phyloP scores from a whole-genome alignment of 1,139 yeast genomes.

The Blastobotrys petasosporus region DNA sequence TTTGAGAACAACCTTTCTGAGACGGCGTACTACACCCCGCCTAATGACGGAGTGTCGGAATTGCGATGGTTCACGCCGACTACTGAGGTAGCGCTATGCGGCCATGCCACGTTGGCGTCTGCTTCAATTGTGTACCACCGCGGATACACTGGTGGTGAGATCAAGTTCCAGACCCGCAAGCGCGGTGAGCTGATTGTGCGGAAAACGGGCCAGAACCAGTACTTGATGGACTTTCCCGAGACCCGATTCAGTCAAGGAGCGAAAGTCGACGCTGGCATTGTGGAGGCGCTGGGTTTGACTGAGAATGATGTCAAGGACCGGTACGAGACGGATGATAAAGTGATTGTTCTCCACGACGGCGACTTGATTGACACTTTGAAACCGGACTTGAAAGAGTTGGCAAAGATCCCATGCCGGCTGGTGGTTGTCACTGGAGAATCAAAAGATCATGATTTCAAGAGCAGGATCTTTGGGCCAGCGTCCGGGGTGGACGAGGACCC shows the following conservation, averaged over 20 bases:
- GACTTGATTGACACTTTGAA: neutral
- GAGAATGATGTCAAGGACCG: neutral
- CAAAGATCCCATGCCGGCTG: neutral
- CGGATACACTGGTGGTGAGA: neutral
- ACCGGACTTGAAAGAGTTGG: neutral
- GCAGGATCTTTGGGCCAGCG: conserved; percentile 5
- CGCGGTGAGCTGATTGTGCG: conserved; percentile 1
- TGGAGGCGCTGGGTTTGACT: conserved; percentile 1
- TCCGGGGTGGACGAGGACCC: conserved; percentile 9
- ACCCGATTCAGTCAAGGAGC: neutral
- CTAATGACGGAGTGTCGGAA: conserved; percentile 1
- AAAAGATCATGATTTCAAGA: neutral
- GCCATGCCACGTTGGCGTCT: conserved; percentile 7
- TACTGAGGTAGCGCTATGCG: conserved; percentile 8
- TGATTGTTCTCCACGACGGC: conserved; percentile 3
- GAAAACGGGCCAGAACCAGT: neutral
- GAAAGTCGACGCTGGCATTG: no score
- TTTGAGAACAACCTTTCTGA: conserved; percentile 7
- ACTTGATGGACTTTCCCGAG: conserved; percentile 6
- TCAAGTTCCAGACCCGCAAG: conserved; percentile 1
- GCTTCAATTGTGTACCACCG: conserved; percentile 5
- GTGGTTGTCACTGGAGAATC: conserved; percentile 2
- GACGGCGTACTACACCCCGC: conserved; percentile 5
- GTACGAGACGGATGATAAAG: neutral
- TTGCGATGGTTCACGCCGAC: conserved; percentile 10